Base-by-base conservation (phyloP, 1,139 yeast genomes). In the Pichia cactophila region DNA sequence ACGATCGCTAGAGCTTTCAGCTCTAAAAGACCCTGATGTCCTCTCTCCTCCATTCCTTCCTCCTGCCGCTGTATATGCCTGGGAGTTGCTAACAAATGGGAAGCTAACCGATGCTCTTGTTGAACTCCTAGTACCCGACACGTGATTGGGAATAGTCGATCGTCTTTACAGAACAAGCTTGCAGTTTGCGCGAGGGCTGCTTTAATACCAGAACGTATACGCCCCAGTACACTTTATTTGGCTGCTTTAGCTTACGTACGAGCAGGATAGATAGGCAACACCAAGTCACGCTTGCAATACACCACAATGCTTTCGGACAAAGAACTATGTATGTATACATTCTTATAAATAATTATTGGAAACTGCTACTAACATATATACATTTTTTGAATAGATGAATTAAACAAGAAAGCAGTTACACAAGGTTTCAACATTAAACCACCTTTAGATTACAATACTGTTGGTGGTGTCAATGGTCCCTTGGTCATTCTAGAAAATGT, bases 381-480 rank as follows among this genome's bases (percentile, higher is more conserved):
- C 4, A 12, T 16, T n/a, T 10, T 43, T 23, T 28, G 17, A 26
- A 29, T 48, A 70, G 74, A 72, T 67, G 96, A 87, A 60, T 74
- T 89, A 64, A 89, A 89, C 77, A 87, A 88, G 69, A 80, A 82
- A 68, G 97, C 97, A 47, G 97, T 83, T 51, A 85, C 92, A 52
- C 86, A 87, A 66, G 94, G 95, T 59, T 88, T 88, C 73, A 82
- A 86, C 58, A 83, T 89, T 64, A 83, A 86, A 67, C 97, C 97
- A 55, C 83, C 96, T 72, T 69, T 87, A 60, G 85, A 83, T 63
- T 92, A 92, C 72, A 92, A 92, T 74, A 92, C 98, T 31, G 98
- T 92, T 56, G 92, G 92, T 48, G 97, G 97, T 66, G 95, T 92
- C 62, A 92, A 92, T 70, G 99, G 99, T 54, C 99, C 99, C 9